These are phyloP conservation scores for Litsea cubeba DNA, from an alignment of 164 flowering plant genomes.

Conservation along the genomic window DNA sequence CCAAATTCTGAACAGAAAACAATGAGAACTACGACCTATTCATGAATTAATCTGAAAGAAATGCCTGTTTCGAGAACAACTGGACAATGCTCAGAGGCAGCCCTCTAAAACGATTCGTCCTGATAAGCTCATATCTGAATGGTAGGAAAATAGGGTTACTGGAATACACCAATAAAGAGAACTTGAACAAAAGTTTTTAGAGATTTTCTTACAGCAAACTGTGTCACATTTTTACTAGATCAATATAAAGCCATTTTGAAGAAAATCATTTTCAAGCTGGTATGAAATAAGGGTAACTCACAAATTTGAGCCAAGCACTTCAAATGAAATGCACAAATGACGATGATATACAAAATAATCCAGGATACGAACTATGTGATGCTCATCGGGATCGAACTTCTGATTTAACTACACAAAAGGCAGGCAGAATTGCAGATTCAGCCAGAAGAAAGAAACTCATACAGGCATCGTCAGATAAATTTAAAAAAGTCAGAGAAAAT, in stretches of 20 bases:
- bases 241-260: neutral
- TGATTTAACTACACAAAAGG: slow-evolving; percentile 60
- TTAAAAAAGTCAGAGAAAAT: neutral
- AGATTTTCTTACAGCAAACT: neutral
- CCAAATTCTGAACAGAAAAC: neutral
- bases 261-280: neutral
- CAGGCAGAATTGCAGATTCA: neutral
- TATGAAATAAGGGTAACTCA: slow-evolving; percentile 36
- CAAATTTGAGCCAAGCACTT: slow-evolving; percentile 88
- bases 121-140: slow-evolving; percentile 86
- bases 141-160: slow-evolving; percentile 11
- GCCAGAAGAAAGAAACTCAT: neutral
- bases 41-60: neutral
- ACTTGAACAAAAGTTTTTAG: neutral
- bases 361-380: slow-evolving; percentile 95
- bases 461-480: neutral
- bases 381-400: slow-evolving; percentile 90
- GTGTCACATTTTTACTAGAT: neutral
- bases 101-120: slow-evolving; percentile 83
- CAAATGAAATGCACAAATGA: slow-evolving; percentile 94
- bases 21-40: neutral
- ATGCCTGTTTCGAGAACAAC: slow-evolving; percentile 87
- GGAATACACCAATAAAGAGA: neutral
- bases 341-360: slow-evolving; percentile 82
- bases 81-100: slow-evolving; percentile 82